These are phyloP conservation scores for Heterobasidion irregulare DNA, from an alignment of 1,284 basidiomycete genomes.

Conservation along the genomic window DNA sequence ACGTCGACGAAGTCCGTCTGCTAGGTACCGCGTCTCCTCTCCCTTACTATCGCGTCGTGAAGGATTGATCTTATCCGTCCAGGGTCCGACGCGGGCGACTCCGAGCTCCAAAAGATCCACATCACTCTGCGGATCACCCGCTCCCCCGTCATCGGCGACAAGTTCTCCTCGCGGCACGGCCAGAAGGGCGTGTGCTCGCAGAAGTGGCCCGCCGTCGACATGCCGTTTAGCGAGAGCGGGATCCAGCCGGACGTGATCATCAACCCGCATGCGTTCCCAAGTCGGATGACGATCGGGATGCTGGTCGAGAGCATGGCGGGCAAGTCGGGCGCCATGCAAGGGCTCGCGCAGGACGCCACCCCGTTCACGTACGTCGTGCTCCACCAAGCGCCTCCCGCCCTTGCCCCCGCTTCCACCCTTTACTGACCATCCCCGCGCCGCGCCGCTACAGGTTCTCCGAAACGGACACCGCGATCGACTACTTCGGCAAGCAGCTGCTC, in stretches of 20 bases:
- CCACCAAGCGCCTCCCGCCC: background rate
- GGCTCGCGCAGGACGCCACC: conserved; percentile 95
- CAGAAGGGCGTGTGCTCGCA: conserved; percentile 99
- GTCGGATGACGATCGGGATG: conserved; percentile 99
- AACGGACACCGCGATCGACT: conserved; percentile 91
- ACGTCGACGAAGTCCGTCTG: conserved; percentile 89
- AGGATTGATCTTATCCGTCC: conserved; percentile 1
- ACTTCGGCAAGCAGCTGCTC: conserved; percentile 93
- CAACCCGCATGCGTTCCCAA: conserved; percentile 99
- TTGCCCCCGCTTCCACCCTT: background rate
- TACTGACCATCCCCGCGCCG: conserved; percentile 1
- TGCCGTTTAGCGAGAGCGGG: conserved; percentile 98
- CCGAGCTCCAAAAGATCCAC: conserved; percentile 89
- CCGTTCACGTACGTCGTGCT: conserved; percentile 75
- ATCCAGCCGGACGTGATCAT: conserved; percentile 99
- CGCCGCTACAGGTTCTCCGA: conserved; percentile 73
- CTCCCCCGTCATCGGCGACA: conserved; percentile 97
- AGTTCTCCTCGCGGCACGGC: conserved; percentile 98
- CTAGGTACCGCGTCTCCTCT: conserved; percentile 51
- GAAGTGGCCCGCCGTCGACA: conserved; percentile 96
- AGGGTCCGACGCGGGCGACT: conserved; percentile 84
- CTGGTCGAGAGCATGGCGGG: conserved; percentile 99
- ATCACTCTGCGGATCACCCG: conserved; percentile 92
- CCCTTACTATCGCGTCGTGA: background rate
- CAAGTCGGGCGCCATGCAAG: conserved; percentile 98